Conservation (phyloP, 2,329 filamentous ascomycete genomes). For the Fusarium sublunatum region DNA sequence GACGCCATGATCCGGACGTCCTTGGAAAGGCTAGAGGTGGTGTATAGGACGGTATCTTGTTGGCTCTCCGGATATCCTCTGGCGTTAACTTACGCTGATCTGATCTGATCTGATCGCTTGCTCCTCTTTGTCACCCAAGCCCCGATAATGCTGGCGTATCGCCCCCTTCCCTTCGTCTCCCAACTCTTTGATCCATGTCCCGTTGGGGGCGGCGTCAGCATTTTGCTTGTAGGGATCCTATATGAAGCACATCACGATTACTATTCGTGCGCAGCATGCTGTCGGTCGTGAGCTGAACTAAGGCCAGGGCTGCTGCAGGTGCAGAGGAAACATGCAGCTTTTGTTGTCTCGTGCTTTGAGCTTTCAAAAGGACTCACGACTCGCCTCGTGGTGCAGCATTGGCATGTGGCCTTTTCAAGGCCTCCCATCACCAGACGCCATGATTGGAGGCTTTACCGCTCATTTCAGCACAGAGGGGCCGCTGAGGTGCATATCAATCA, state of each 20-base stretch:
- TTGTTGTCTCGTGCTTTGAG: conserved; percentile 21
- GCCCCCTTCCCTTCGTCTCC: neutral
- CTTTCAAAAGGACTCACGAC: conserved; percentile 26
- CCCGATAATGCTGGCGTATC: neutral
- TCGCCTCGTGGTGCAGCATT: conserved; percentile 6
- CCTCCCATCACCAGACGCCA: neutral
- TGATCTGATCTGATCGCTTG: conserved; percentile 18
- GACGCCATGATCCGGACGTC: conserved; percentile 29
- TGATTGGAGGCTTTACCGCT: conserved; percentile 31
- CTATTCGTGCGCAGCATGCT: neutral
- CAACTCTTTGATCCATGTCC: conserved; percentile 10
- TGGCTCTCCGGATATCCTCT: neutral
- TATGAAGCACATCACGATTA: conserved; percentile 8
- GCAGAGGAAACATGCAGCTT: neutral
- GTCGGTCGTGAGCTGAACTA: conserved; percentile 2
- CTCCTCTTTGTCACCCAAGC: neutral
- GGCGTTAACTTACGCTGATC: neutral
- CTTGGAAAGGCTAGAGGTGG: neutral
- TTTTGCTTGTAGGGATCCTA: conserved; percentile 24
- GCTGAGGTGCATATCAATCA: conserved; percentile 18
- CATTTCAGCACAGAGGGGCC: neutral
- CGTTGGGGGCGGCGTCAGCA: conserved; percentile 26
- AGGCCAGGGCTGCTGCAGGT: conserved; percentile 7
- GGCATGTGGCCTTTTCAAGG: conserved; percentile 22
- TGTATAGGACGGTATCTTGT: neutral